Conservation (phyloP, 495 filamentous ascomycete species). For the Neurospora sp. region DNA sequence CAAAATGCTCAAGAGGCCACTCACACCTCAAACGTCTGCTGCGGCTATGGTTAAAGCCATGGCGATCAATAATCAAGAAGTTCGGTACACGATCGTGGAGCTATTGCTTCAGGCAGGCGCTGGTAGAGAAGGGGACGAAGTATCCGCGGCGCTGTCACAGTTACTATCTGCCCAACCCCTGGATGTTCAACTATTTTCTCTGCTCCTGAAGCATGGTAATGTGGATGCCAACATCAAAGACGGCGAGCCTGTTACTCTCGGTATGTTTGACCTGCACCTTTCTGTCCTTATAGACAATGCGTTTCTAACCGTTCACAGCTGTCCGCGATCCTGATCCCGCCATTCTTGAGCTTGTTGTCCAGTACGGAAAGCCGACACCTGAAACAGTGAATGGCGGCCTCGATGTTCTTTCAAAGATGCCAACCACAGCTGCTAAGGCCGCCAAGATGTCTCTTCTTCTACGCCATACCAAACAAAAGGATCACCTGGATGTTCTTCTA, state of each 20-base stretch:
- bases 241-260: conserved; percentile 20
- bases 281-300: background rate
- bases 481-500: conserved; percentile 22
- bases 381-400: conserved; percentile 25
- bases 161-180: conserved; percentile 21
- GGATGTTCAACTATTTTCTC: conserved; percentile 26
- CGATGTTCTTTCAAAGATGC: conserved; percentile 19
- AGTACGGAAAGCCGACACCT: conserved; percentile 25
- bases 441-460: conserved; percentile 29
- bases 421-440: conserved; percentile 24
- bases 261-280: conserved; percentile 4
- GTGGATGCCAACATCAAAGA: conserved; percentile 34
- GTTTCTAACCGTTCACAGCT: conserved; percentile 15
- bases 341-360: conserved; percentile 32
- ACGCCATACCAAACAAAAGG: conserved; percentile 24
- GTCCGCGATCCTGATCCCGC: conserved; percentile 22
- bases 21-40: conserved; percentile 24
- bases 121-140: conserved; percentile 19
- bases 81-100: conserved; percentile 28
- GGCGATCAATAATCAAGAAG: conserved; percentile 16
- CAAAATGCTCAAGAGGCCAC: conserved; percentile 26
- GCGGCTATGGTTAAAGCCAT: conserved; percentile 29
- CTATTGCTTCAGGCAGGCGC: conserved; percentile 30
- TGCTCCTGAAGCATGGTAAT: conserved; percentile 30
- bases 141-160: conserved; percentile 26